Conservation (phyloP, 805 yeast species). For the Clavispora fructus region DNA sequence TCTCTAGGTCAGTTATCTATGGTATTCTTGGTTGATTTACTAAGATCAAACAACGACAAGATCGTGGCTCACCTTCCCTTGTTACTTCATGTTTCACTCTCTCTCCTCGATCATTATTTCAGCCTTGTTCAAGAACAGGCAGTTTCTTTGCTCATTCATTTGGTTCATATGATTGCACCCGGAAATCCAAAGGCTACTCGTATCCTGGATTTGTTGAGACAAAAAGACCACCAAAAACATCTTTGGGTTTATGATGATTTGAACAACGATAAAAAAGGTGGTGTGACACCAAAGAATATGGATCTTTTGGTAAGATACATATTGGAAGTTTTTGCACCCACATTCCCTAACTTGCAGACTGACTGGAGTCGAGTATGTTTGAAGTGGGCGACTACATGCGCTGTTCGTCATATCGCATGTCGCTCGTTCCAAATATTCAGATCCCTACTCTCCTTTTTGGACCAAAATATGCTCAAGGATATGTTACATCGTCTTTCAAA, state of each 20-base stretch:
- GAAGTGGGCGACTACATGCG: slow-evolving; percentile 95
- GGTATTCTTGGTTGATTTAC: slow-evolving; percentile 76
- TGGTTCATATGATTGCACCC: slow-evolving; percentile 60
- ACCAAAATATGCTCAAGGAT: slow-evolving; percentile 84
- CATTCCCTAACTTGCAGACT: slow-evolving; percentile 52
- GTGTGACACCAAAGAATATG: slow-evolving; percentile 87
- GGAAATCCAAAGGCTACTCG: slow-evolving; percentile 50
- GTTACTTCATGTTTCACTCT: slow-evolving; percentile 72
- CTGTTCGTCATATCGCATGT: slow-evolving; percentile 95
- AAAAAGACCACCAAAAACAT: slow-evolving; percentile 38
- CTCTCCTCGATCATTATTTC: slow-evolving; percentile 82
- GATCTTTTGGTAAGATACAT: slow-evolving; percentile 63
- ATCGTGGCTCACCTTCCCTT: slow-evolving; percentile 60
- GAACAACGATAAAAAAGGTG: slow-evolving; percentile 59
- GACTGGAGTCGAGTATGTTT: slow-evolving; percentile 85
- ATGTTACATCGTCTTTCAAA: slow-evolving; percentile 91
- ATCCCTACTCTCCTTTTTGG: slow-evolving; percentile 72
- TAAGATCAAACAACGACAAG: slow-evolving; percentile 61
- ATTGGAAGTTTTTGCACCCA: slow-evolving; percentile 48
- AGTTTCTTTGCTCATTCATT: slow-evolving; percentile 63
- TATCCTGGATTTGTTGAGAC: slow-evolving; percentile 53
- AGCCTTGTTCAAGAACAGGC: slow-evolving; percentile 83
- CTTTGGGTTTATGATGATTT: slow-evolving; percentile 88
- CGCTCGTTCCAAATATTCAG: slow-evolving; percentile 92
- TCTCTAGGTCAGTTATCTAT: slow-evolving; percentile 85